Evolutionary conservation across 2,329 filamentous ascomycete genomes (phyloP).

Genomic region (Aspergillus sp.): DNA sequence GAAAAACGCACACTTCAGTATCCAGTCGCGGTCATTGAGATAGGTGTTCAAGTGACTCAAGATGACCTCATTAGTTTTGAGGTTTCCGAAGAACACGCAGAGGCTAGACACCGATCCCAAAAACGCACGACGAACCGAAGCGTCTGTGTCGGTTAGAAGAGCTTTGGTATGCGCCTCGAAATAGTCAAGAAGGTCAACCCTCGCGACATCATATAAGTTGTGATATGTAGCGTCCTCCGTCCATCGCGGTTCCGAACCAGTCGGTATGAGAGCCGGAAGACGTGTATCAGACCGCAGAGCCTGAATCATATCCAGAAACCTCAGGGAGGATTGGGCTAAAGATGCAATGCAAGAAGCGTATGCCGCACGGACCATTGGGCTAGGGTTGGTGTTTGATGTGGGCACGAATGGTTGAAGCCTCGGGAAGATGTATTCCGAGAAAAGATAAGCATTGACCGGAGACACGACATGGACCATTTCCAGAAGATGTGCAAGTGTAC

Average conservation of each 20-base stretch:
- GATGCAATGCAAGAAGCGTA: slow-evolving; percentile 92
- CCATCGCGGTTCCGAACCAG: slow-evolving; percentile 69
- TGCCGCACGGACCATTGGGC: slow-evolving; percentile 75
- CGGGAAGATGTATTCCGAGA: slow-evolving; percentile 65
- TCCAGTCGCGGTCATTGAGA: slow-evolving; percentile 94
- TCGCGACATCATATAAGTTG: slow-evolving; percentile 83
- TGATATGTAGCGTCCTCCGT: slow-evolving; percentile 70
- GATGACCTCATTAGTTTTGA: slow-evolving; percentile 93
- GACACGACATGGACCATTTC: slow-evolving; percentile 87
- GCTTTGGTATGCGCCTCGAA: slow-evolving; percentile 89
- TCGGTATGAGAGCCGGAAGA: slow-evolving; percentile 72
- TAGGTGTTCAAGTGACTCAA: slow-evolving; percentile 96
- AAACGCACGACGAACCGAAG: slow-evolving; percentile 85
- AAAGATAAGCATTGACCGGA: slow-evolving; percentile 66
- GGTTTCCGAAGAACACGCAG: slow-evolving; percentile 90
- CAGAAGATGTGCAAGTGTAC: slow-evolving; percentile 84
- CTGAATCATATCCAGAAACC: slow-evolving; percentile 87
- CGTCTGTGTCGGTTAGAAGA: slow-evolving; percentile 81
- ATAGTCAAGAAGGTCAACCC: slow-evolving; percentile 74
- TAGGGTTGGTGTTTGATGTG: slow-evolving; percentile 56
- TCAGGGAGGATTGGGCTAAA: slow-evolving; percentile 78
- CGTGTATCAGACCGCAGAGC: slow-evolving; percentile 81
- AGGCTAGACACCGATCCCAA: slow-evolving; percentile 86
- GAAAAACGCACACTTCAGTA: slow-evolving; percentile 93
- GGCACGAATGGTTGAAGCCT: slow-evolving; percentile 58